A percentile compares a stretch with the other conserved stretches of the same genome.
Evolutionary conservation across 306 rosid species (phyloP).

Genomic region (Trifolium repens): DNA sequence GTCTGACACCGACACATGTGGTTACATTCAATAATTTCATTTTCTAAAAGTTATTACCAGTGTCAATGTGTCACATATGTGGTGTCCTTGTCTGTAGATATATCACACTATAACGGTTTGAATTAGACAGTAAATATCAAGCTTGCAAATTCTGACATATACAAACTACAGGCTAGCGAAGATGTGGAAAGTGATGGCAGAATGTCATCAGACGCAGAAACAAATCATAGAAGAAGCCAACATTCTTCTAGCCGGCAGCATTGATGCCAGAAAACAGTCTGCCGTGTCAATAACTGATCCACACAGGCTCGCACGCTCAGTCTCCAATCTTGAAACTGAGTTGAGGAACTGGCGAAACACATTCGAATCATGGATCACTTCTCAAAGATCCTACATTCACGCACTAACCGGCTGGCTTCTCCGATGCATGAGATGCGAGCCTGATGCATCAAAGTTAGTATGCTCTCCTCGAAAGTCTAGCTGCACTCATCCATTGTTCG

Average conservation of each 20-base stretch:
- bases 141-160: constrained; percentile 18
- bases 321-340: constrained; percentile 74
- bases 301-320: constrained; percentile 63
- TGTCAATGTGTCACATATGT: too few species aligned
- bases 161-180: constrained; percentile 66
- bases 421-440: constrained; percentile 67
- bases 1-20: too few species aligned
- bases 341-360: constrained; percentile 82
- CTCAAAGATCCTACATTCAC: constrained; percentile 84
- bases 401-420: constrained; percentile 84
- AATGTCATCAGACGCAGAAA: constrained; percentile 80
- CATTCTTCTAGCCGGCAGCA: constrained; percentile 70
- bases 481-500: constrained; percentile 70
- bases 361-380: constrained; percentile 79
- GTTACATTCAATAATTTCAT: too few species aligned
- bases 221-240: constrained; percentile 78
- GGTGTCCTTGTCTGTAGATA: not conserved
- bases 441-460: constrained; percentile 59
- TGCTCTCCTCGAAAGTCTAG: constrained; percentile 68
- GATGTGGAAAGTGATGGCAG: constrained; percentile 98
- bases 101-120: not conserved
- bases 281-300: constrained; percentile 57
- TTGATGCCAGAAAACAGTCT: constrained; percentile 55
- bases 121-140: constrained; percentile 3
- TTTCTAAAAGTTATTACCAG: too few species aligned